phyloP scores from a whole-genome alignment of 1,139 yeast genomes.

The Yamadazyma sp. region DNA sequence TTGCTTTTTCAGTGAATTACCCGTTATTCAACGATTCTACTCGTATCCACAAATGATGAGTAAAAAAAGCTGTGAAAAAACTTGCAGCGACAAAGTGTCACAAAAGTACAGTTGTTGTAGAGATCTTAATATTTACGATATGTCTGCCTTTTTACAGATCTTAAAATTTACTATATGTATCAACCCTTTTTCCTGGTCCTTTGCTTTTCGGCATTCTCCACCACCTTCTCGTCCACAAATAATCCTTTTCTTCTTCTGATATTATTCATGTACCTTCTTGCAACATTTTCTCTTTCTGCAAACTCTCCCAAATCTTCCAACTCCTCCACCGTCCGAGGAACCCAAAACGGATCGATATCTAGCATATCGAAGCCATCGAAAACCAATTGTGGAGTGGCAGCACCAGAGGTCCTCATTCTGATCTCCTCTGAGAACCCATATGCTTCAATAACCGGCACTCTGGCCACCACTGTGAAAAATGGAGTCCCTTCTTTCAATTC shows the following conservation, averaged over 20 bases:
- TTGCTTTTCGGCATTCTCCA: slow-evolving; percentile 90
- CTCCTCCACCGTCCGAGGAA: slow-evolving; percentile 97
- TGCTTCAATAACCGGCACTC: slow-evolving; percentile 92
- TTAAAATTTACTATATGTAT: slow-evolving; percentile 3
- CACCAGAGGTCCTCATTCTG: slow-evolving; percentile 90
- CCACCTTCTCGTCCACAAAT: slow-evolving; percentile 85
- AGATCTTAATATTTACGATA: too few species aligned
- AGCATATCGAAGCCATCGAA: slow-evolving; percentile 85
- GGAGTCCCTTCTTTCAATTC: slow-evolving; percentile 99
- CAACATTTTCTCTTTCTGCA: slow-evolving; percentile 91
- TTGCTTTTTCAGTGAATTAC: background rate
- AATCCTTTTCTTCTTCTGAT: slow-evolving; percentile 87
- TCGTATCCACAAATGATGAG: slow-evolving; percentile 2
- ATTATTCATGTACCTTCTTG: slow-evolving; percentile 78
- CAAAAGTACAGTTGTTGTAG: background rate
- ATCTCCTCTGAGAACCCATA: slow-evolving; percentile 96
- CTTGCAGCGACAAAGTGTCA: background rate
- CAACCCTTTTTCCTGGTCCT: slow-evolving; percentile 72
- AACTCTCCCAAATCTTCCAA: slow-evolving; percentile 88
- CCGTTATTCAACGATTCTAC: too few species aligned
- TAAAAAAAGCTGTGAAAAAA: slow-evolving; percentile 2
- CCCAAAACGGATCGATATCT: slow-evolving; percentile 97
- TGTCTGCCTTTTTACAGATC: too few species aligned
- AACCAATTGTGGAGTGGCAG: slow-evolving; percentile 93
- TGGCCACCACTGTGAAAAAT: slow-evolving; percentile 82